Evolutionary conservation across 495 filamentous ascomycete species (phyloP), one percentile per base, ranked within the genome.

Genomic region (Podospora pseudocomata): DNA sequence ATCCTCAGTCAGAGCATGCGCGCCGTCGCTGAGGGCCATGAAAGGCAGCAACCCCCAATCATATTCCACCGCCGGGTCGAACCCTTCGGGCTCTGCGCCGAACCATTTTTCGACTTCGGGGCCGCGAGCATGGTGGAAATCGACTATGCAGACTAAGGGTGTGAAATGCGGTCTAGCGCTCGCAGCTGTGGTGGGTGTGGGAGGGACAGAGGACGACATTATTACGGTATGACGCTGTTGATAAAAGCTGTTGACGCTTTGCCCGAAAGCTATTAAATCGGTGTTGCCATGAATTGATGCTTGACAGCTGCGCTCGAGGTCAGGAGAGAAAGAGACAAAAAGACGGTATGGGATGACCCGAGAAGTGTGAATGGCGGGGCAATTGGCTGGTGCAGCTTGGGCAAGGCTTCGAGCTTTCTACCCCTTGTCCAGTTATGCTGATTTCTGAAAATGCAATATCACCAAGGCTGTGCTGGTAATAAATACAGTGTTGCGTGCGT

Each of bases 21-120:
- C 95, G 32, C 95, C 95, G 78, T 99, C 95, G 39, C 92, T 92
- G 69, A 99, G 81, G n/a, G 94, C 95, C 92, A 98, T 97, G 79
- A 98, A 99, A 0, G 95, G 95, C 60, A 99, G 84, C 68, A 97
- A 80, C 5, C 88, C 84, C 95, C 95, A 99, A 76, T 96, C 93
- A 84, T 95, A 93, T 67, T 95, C 92, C 54, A 74, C 82, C 4
- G 92, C 91, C 44, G 94, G 93, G 76, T 97, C 91, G 57, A 80
- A 80, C 57, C 89, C 92, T 70, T 94, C 90, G 18, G 39, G 39
- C 44, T 90, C 84, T 32, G 86, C 87, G 68, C 91, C 93, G 76
- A 97, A 90, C 89, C 93, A 98, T 69, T 84, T 84, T 81, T 97
- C 94, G 27, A 98, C 91, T 81, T 99, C 95, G 39, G 95, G 95